Base-by-base conservation (phyloP, 805 yeast species). In the Ogataea salicorniae region DNA sequence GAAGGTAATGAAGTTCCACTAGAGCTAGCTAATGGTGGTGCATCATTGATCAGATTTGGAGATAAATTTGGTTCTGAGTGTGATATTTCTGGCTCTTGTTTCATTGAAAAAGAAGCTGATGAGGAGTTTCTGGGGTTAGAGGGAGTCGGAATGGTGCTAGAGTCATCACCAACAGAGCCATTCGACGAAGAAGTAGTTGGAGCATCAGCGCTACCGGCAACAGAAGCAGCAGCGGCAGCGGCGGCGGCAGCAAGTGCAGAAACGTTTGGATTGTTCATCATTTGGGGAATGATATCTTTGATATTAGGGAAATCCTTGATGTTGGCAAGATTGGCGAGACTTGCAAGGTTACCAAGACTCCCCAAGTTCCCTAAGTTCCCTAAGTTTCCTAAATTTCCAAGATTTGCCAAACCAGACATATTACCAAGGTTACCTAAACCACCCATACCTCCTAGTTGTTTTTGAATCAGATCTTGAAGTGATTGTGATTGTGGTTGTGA, bases 41-140 rank as follows among this genome's bases (percentile, higher is more conserved):
- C 59, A 15, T 64, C 59, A 43, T 57, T 54, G 17, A 64, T 63
- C 18, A 62, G 49, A 47, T 63, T 60, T 4, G 69, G 68, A 3
- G 67, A 63, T 35, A 64, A 46, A 22, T 26, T 59, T 41, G 49
- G 69, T 6, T 63, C 41, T 11, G 41, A 26, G 22, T 26, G 41
- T 39, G 39, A 6, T 9, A 8, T 26, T 26, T 31, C 8, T 22
- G 54, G 34, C 22, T 20, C 34, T 41, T 35, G 39, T n/a, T 22
- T 8, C 14, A 15, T 7, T 22, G 35, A 8, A 35, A 20, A 34
- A 13, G 38, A 5, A 9, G 36, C 33, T 9, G 31, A 9, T 9
- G 31, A 26, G 4, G 31, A 4, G 9, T 9, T 26, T 26, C 11
- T 26, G 31, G 11, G 31, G 11, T 26, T 9, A 26, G 31, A 26